Evolutionary conservation across 148 eudicot species (phyloP), one percentile per base, ranked within the genome.

Genomic region (Cornus florida): DNA sequence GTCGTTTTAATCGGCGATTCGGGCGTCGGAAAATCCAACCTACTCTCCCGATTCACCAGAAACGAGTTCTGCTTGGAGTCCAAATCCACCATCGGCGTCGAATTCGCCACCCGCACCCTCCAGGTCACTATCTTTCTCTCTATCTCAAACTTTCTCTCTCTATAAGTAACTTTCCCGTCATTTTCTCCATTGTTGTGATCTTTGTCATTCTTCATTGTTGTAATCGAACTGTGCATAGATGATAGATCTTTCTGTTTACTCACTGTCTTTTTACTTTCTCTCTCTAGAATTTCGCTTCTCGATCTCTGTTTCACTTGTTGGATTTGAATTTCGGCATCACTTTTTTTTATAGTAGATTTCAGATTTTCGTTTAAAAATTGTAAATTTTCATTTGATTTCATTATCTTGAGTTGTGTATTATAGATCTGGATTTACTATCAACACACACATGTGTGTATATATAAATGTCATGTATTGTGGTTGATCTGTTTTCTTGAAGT

Each of bases 21-120:
- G 0, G 91, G 91, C 41, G 91, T 88, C 12, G 91, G 91, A 4
- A 88, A 88, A 76, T 86, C 91, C 17, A 88, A 88, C 71, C 79
- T 88, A 23, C 91, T 88, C 39, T 88, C 91, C 50, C 84, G 91
- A 43, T 88, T 89, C 73, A 89, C 92, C 23, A 77, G 92, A 10
- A 89, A 89, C 60, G 92, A 89, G 82, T 89, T 89, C 71, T 87
- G 89, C 69, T 84, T 89, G 84, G 92, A 89, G 38, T 89, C 92
- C 65, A 89, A 89, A 80, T 89, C 92, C 77, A 89, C 92, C 33
- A 89, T 89, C 80, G 92, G 92, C 81, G 92, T 89, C 70, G 92
- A 89, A 77, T 89, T 89, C 87, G 92, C 92, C 72, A 89, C 92
- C 12, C 90, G 92, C 39, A 89, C 92, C 59, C 91, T 88, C 69